Evolutionary conservation across 306 rosid species (phyloP).

Genomic region (Cucurbita moschata): DNA sequence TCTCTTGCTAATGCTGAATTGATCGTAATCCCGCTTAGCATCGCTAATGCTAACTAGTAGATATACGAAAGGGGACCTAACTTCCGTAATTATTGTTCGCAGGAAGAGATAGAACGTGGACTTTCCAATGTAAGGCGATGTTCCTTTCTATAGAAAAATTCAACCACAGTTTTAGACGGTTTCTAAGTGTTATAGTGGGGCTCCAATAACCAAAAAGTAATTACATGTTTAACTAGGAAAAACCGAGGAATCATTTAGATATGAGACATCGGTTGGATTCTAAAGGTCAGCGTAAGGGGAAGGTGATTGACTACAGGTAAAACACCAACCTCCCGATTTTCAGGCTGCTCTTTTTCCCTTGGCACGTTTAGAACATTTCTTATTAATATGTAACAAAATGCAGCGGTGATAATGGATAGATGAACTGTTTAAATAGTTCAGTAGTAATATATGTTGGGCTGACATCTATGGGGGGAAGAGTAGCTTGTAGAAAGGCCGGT

Average conservation of each 20-base stretch:
- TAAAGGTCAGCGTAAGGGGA: conserved; percentile 79
- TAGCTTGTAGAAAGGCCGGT: neutral
- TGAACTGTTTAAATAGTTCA: neutral
- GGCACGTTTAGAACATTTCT: neutral
- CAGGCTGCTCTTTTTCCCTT: neutral
- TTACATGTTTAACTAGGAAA: conserved; percentile 39
- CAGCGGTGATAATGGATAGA: neutral
- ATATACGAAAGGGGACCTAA: neutral
- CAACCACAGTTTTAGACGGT: neutral
- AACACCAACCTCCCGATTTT: conserved; percentile 6
- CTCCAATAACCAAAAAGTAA: neutral
- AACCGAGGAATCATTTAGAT: conserved; percentile 93
- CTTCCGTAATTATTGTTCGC: conserved; percentile 11
- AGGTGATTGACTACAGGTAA: conserved; percentile 88
- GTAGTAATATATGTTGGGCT: neutral
- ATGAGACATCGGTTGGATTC: conserved; percentile 98
- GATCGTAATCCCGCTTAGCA: neutral
- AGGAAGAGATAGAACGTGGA: conserved; percentile 80
- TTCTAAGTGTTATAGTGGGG: neutral
- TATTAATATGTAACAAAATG: neutral
- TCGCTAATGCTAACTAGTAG: neutral
- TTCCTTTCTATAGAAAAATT: neutral
- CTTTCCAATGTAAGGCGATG: conserved; percentile 47
- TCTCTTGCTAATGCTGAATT: neutral
- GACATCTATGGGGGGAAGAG: neutral